Base-by-base conservation (phyloP, 352 stramenopile genomes). In the Phytophthora sansomeana region DNA sequence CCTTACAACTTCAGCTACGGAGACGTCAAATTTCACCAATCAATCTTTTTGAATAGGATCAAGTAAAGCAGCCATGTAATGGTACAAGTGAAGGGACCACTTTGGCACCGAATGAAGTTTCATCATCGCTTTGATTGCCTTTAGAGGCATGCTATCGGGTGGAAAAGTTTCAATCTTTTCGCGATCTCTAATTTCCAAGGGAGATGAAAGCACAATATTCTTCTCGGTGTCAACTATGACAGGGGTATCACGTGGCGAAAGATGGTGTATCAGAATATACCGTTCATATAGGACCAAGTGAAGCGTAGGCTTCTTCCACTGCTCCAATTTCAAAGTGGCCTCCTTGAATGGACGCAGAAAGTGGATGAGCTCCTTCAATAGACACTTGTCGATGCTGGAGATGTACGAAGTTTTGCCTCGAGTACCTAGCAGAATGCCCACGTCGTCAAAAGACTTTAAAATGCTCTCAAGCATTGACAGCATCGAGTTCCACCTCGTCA, bases 401-500 rank as follows among this genome's bases (percentile, higher is more conserved):
- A 63, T 26, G 14, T 55, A 50, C 33, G 30, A 7, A 9, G 50
- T 16, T 30, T 63, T 63, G 0, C 35, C 33, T 5, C 46, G 2
- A 9, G 14, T 2, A 7, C 9, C 35, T 35, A 51, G 42, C 1
- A 49, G 3, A 3, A n/a, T n/a, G 10, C 24, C 33, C 1, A 56
- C 24, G 3, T 47, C 16, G n/a, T 55, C 56, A 50, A 42, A 63
- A 2, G 44, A 51, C 11, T 24, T n/a, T 9, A 50, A 36, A 49
- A 63, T 14, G 56, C 56, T 50, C 17, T 55, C 19, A 1, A 63
- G 16, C 14, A 50, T 4, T 9, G 5, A 11, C 3, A 63, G 14
- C 17, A 50, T 32, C 5, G 35, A 56, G 21, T 49, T 56, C 44
- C 56, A 63, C 9, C 43, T 14, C 5, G 56, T 63, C 4, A 17